Conservation (phyloP, 2,329 filamentous ascomycete genomes). For the Scortechinia acanthostroma region DNA sequence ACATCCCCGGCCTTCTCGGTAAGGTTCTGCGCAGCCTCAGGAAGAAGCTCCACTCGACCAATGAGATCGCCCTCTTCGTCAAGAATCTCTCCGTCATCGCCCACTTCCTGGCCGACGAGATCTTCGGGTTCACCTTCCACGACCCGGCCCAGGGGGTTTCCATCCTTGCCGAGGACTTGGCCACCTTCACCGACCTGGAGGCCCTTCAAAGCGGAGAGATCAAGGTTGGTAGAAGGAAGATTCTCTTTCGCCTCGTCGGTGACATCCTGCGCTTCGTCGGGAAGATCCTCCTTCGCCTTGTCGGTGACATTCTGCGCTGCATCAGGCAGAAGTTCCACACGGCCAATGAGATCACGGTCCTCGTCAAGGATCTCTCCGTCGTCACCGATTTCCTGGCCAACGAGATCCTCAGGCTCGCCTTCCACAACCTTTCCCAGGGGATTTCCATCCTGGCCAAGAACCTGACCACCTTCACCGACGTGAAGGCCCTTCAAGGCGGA, state of each 20-base stretch:
- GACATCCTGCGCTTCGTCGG: too few species aligned
- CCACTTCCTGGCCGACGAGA: slow-evolving; percentile 56
- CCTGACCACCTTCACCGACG: slow-evolving; percentile 52
- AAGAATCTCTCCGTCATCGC: slow-evolving; percentile 65
- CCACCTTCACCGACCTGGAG: slow-evolving; percentile 51
- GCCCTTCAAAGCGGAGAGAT: slow-evolving; percentile 40
- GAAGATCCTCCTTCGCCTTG: too few species aligned
- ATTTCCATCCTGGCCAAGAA: slow-evolving; percentile 42
- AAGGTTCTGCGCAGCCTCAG: too few species aligned
- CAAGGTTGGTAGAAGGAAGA: too few species aligned
- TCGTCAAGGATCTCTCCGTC: slow-evolving; percentile 69
- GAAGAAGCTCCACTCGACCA: slow-evolving; percentile 59
- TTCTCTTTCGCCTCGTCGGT: too few species aligned
- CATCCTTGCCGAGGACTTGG: slow-evolving; percentile 44
- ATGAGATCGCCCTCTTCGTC: slow-evolving; percentile 63
- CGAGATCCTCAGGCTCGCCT: slow-evolving; percentile 54
- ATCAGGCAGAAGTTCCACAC: slow-evolving; percentile 55
- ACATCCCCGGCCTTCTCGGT: too few species aligned
- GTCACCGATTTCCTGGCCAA: slow-evolving; percentile 57
- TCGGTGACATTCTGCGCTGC: too few species aligned
- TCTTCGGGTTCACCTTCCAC: slow-evolving; percentile 54
- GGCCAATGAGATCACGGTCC: slow-evolving; percentile 59
- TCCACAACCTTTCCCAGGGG: slow-evolving; percentile 55
- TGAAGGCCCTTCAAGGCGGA: slow-evolving; percentile 41
- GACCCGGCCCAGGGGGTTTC: slow-evolving; percentile 51